Base-by-base conservation (phyloP, 2,329 filamentous ascomycete genomes). In the Zasmidium angulare region DNA sequence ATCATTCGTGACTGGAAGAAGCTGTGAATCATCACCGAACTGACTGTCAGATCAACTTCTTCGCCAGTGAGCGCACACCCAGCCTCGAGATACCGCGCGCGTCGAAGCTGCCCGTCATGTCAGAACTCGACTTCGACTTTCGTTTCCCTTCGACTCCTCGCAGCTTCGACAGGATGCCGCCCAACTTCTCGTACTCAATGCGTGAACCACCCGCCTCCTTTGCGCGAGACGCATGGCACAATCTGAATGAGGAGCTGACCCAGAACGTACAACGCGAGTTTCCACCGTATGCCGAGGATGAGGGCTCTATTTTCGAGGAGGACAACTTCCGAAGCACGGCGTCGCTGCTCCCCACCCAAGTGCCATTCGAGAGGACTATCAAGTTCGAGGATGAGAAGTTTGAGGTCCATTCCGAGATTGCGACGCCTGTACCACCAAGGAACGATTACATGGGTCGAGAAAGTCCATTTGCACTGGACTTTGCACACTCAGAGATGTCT, bases 401-500 rank as follows among this genome's bases (percentile, higher is more conserved):
- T 14, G 14, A 26, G 20, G 19, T n/a, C 23, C 24, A 49, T 17
- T 43, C 22, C 14, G 12, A 19, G 12, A 14, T 43, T 19, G 36
- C 36, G n/a, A 43, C 36, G 36, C 47, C 43, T 22, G 50, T 54
- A 22, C 53, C 50, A 54, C 46, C 47, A 19, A 29, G 21, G 31
- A 22, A n/a, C 40, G 56, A 50, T 23, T 54, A 55, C 40, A 59
- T 56, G 49, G 23, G 24, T 14, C 29, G 49, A 7, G 46, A 49
- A n/a, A 62, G 56, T 21, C 55, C 55, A 2, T 58, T 59, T 26
- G 26, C 47, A 10, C 22, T 58, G 19, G 49, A 56, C 22, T 49
- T 22, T 3, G 20, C 56, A 9, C 40, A 26, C 29, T 43, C 48
- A 20, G 61, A 64, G 17, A 53, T 58, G 56, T 63, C 61, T 6